Conservation (phyloP, 805 yeast species). For the Pichia cabralensis region DNA sequence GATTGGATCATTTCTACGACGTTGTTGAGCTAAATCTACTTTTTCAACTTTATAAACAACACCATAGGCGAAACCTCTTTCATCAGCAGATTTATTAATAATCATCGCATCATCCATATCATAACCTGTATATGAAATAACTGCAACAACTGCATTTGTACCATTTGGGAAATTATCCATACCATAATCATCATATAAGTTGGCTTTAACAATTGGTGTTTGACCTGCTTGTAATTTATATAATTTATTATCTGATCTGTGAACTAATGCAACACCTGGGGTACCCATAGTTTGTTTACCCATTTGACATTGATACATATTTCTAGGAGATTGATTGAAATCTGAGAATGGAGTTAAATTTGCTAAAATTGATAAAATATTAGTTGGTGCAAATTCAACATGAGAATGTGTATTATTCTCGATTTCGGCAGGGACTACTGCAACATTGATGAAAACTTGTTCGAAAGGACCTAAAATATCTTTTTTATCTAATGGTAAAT, state of each 20-base stretch:
- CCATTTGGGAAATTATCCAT: conserved; percentile 99
- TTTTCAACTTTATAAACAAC: conserved; percentile 92
- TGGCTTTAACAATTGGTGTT: conserved; percentile 93
- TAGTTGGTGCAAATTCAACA: conserved; percentile 92
- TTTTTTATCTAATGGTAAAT: conserved; percentile 71
- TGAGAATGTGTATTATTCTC: conserved; percentile 74
- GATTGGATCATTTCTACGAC: conserved; percentile 89
- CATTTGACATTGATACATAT: conserved; percentile 99
- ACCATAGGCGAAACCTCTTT: conserved; percentile 97
- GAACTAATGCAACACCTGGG: conserved; percentile 90
- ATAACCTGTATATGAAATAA: conserved; percentile 95
- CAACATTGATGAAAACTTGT: conserved; percentile 93
- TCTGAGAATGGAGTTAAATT: conserved; percentile 97
- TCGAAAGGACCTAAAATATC: conserved; percentile 97
- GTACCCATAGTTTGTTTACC: conserved; percentile 99
- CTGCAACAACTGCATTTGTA: conserved; percentile 96
- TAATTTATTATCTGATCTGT: conserved; percentile 89
- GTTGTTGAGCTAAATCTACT: conserved; percentile 64
- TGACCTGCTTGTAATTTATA: conserved; percentile 92
- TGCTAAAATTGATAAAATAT: conserved; percentile 88
- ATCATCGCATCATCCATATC: conserved; percentile 99
- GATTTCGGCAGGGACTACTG: conserved; percentile 89
- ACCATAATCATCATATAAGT: conserved; percentile 89
- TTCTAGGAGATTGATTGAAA: conserved; percentile 98
- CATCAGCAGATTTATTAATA: conserved; percentile 92